Evolutionary conservation across 2,329 filamentous ascomycete genomes (phyloP).

Genomic region (Penicillium concentricum): DNA sequence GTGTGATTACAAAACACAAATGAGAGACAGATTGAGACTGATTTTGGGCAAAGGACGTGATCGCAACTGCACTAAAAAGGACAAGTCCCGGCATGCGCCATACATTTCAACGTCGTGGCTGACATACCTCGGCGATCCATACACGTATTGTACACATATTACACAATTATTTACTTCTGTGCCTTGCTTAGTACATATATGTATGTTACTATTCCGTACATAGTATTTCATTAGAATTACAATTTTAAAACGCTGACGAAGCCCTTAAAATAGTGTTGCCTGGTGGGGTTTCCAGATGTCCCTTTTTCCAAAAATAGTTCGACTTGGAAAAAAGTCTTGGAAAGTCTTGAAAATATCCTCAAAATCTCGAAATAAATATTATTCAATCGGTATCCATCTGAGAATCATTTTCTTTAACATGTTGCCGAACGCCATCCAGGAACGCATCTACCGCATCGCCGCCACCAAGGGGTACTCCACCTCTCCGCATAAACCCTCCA

Average conservation of each 20-base stretch:
- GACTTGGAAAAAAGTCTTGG: constrained; percentile 2
- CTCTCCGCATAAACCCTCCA: constrained; percentile 75
- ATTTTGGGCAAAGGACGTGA: constrained; percentile 12
- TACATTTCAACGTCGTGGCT: not conserved
- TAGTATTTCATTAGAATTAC: too few relatives aligned
- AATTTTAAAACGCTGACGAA: constrained; percentile 9
- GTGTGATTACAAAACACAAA: not conserved
- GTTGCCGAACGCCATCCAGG: constrained; percentile 80
- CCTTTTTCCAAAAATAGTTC: constrained; percentile 21
- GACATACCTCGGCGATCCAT: not conserved
- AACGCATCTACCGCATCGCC: constrained; percentile 89
- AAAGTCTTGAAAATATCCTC: not conserved
- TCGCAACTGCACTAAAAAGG: constrained; percentile 18
- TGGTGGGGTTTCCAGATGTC: constrained; percentile 11
- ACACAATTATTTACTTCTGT: not conserved
- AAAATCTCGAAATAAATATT: not conserved
- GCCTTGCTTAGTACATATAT: not conserved
- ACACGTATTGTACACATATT: not conserved
- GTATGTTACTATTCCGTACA: too few relatives aligned
- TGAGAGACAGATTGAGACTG: not conserved
- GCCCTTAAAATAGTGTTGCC: constrained; percentile 18
- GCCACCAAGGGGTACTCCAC: constrained; percentile 80
- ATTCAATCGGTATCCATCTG: constrained; percentile 47
- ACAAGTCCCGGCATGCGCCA: constrained; percentile 9
- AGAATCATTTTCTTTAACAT: constrained; percentile 59